A percentile compares a stretch with the other conserved stretches of the same genome.
These are phyloP conservation scores for Neospermospora avenae DNA, from an alignment of 2,329 filamentous ascomycete genomes.

Conservation along the genomic window DNA sequence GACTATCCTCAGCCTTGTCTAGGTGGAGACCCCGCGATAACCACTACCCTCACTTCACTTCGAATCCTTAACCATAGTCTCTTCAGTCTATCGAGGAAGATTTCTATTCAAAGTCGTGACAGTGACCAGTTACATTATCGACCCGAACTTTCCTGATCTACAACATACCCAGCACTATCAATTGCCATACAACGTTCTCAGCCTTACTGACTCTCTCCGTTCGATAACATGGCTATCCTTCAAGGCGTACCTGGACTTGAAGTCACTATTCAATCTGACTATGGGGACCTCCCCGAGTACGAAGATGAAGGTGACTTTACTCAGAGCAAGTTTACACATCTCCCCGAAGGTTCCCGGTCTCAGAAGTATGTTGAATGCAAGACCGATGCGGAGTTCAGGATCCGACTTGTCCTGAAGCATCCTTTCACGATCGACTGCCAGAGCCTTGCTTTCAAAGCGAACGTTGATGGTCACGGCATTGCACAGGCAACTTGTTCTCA, in stretches of 20 bases:
- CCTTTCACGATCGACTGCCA: constrained; percentile 14
- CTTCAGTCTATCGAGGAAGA: too few species aligned
- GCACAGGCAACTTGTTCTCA: constrained; percentile 8
- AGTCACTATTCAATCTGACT: constrained; percentile 22
- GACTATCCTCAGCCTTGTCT: background rate
- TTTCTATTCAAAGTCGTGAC: too few species aligned
- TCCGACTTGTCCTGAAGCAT: constrained; percentile 13
- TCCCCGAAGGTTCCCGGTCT: background rate
- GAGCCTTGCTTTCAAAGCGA: constrained; percentile 12
- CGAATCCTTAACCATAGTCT: too few species aligned
- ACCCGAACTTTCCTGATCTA: background rate
- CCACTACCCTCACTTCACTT: background rate
- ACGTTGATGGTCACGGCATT: constrained; percentile 21
- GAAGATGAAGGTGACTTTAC: constrained; percentile 17
- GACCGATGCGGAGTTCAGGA: constrained; percentile 19
- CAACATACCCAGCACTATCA: background rate
- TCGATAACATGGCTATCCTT: constrained; percentile 27
- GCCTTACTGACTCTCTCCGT: background rate
- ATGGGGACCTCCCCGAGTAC: constrained; percentile 22
- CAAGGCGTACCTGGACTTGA: constrained; percentile 21
- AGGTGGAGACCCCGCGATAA: background rate
- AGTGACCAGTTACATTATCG: background rate
- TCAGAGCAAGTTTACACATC: constrained; percentile 1
- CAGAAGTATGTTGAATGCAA: constrained; percentile 23
- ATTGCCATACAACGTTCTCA: background rate